Evolutionary conservation across 257 asterid genomes (phyloP), one percentile per base, ranked within the genome.

Genomic region (Dorcoceras hygrometricum): DNA sequence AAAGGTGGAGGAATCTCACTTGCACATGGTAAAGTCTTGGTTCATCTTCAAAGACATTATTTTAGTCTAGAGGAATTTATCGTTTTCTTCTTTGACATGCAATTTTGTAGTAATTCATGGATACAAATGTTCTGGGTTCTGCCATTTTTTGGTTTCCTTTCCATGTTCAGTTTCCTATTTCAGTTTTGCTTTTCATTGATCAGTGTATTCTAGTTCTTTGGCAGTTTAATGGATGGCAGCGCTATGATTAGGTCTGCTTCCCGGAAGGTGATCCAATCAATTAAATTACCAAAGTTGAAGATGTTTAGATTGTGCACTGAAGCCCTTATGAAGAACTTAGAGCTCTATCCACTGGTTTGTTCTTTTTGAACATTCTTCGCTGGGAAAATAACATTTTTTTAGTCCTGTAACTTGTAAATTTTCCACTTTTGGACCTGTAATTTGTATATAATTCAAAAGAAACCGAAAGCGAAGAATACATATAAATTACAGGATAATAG

Each of bases 321-420:
- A 64, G 70, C 75, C 68, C 83, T 94, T 59, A 71, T 87, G 48
- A 80, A 79, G 81, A 83, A 80, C 73, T 80, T 90, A 82, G 89
- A 94, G 65, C 76, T 79, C 67, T 85, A 82, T 81, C 90, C 92
- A 39, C 86, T 88, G 97, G 96, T 90, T 65, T 67, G 82, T 68
- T 67, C 59, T 55, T 71, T 57, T 62, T 26, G 53, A 23, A 58
- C 51, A 6, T 39, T 51, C 22, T 51, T 76, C 60, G 57, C 66
- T 4, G n/a, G n/a, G n/a, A n/a, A n/a, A n/a, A n/a, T n/a, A n/a
- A n/a, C n/a, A n/a, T n/a, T n/a, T n/a, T n/a, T n/a, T n/a, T n/a
- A n/a, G n/a, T n/a, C n/a, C n/a, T n/a, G n/a, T n/a, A n/a, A n/a
- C n/a, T n/a, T n/a, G n/a, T n/a, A n/a, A n/a, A n/a, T n/a, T n/a